Evolutionary conservation across 495 filamentous ascomycete species (phyloP).

Genomic region (Penicillium atrosanguineum): DNA sequence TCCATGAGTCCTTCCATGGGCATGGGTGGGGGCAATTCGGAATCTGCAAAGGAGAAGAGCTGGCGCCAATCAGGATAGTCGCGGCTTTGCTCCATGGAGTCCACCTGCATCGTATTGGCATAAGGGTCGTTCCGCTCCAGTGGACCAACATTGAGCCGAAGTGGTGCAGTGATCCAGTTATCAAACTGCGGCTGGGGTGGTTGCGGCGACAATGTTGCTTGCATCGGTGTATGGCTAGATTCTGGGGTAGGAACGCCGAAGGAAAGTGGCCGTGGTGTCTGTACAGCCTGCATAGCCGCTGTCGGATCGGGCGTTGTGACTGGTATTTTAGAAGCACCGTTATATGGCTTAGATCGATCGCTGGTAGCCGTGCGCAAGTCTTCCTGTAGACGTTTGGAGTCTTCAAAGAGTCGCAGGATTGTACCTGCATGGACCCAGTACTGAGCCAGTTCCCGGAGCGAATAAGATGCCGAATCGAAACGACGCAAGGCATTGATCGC

Average conservation of each 20-base stretch:
- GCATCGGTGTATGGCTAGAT: constrained; percentile 19
- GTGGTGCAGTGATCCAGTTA: constrained; percentile 38
- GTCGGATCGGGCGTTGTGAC: constrained; percentile 19
- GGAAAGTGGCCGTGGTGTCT: constrained; percentile 25
- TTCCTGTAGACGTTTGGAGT: constrained; percentile 46
- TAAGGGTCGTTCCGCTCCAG: constrained; percentile 26
- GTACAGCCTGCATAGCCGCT: constrained; percentile 15
- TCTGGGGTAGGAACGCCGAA: constrained; percentile 41
- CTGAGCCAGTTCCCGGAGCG: constrained; percentile 42
- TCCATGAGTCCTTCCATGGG: constrained; percentile 40
- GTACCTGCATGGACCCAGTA: constrained; percentile 48
- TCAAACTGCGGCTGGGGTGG: constrained; percentile 30
- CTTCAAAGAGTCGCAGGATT: constrained; percentile 46
- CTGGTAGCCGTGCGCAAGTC: constrained; percentile 41
- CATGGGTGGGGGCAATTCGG: constrained; percentile 40
- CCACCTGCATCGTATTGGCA: constrained; percentile 27
- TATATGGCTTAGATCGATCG: constrained; percentile 37
- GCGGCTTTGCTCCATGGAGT: constrained; percentile 34
- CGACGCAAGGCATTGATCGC: constrained; percentile 49
- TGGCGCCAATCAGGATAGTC: constrained; percentile 48
- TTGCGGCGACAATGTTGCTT: constrained; percentile 26
- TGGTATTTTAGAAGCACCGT: constrained; percentile 19
- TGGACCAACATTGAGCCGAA: constrained; percentile 28
- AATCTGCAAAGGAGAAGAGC: constrained; percentile 44
- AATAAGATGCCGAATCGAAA: constrained; percentile 46